Evolutionary conservation across 2,329 filamentous ascomycete genomes (phyloP).

Genomic region (Colletotrichum sidae): DNA sequence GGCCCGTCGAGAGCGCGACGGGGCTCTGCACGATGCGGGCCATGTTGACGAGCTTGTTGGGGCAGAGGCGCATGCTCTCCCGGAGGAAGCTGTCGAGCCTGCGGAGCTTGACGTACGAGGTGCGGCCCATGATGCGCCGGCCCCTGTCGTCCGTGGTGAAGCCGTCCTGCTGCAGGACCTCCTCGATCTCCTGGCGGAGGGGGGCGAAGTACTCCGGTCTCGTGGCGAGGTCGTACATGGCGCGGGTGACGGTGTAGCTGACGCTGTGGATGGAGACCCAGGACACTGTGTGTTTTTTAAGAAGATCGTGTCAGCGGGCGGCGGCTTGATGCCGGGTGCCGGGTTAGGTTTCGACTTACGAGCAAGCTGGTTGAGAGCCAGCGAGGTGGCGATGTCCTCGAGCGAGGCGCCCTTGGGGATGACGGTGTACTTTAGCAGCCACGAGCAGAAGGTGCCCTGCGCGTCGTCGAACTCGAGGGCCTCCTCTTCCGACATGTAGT

Average conservation of each 20-base stretch:
- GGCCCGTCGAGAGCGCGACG: conserved; percentile 43
- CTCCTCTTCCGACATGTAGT: conserved; percentile 25
- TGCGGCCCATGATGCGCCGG: conserved; percentile 19
- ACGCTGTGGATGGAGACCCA: conserved; percentile 28
- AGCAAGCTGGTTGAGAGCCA: conserved; percentile 19
- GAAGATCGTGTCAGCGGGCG: not conserved
- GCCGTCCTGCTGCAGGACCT: conserved; percentile 48
- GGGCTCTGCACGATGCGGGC: conserved; percentile 38
- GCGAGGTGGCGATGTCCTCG: conserved; percentile 20
- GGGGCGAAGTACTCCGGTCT: conserved; percentile 53
- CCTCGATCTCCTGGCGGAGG: conserved; percentile 56
- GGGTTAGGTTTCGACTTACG: not conserved
- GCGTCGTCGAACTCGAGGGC: conserved; percentile 24
- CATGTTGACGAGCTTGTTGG: conserved; percentile 38
- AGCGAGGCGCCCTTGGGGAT: conserved; percentile 17
- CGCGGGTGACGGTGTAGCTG: conserved; percentile 43
- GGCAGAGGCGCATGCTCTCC: conserved; percentile 48
- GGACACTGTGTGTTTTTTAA: not conserved
- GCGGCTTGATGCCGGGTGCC: not conserved
- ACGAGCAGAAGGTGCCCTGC: conserved; percentile 24
- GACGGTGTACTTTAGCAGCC: conserved; percentile 21
- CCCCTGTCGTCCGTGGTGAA: conserved; percentile 36
- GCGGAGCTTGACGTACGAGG: conserved; percentile 39
- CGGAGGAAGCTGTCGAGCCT: conserved; percentile 51
- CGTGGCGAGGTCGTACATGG: conserved; percentile 52